Evolutionary conservation across 495 filamentous ascomycete species (phyloP).

Genomic region (Gamarada debralockiae): DNA sequence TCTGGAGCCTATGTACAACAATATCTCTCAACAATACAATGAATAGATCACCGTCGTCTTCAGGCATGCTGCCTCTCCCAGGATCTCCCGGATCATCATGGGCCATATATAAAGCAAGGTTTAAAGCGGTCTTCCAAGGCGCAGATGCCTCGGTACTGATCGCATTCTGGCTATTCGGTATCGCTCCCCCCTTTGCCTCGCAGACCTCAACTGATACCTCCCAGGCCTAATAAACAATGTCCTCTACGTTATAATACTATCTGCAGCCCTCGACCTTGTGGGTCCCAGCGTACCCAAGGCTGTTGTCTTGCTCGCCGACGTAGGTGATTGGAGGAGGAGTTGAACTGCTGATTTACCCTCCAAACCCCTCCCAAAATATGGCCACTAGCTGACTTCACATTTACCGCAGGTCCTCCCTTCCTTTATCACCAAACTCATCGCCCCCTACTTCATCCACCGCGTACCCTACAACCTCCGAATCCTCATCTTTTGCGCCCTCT

Average conservation of each 20-base stretch:
- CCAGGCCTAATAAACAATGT: constrained; percentile 95
- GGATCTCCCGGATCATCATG: constrained; percentile 73
- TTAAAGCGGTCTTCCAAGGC: constrained; percentile 59
- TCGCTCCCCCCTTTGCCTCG: constrained; percentile 6
- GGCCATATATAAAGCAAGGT: constrained; percentile 60
- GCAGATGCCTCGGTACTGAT: constrained; percentile 69
- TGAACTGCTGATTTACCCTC: too few relatives aligned
- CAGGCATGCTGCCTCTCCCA: constrained; percentile 61
- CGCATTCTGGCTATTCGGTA: constrained; percentile 94
- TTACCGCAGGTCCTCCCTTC: constrained; percentile 86
- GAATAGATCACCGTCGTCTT: constrained; percentile 35
- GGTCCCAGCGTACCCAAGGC: constrained; percentile 80
- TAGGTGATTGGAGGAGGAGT: too few relatives aligned
- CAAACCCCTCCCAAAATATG: too few relatives aligned
- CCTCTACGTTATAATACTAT: constrained; percentile 94
- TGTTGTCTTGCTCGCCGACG: constrained; percentile 88
- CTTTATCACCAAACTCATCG: constrained; percentile 81
- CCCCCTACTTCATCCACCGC: constrained; percentile 88
- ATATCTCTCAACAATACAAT: constrained; percentile 10
- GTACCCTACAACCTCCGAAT: constrained; percentile 77
- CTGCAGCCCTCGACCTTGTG: constrained; percentile 93
- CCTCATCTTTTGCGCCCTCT: constrained; percentile 65
- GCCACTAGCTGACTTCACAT: too few relatives aligned
- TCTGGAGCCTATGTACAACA: neutral
- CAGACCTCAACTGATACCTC: constrained; percentile 6